A percentile compares a stretch with the other conserved stretches of the same genome.
Evolutionary conservation across 2,329 filamentous ascomycete genomes (phyloP).

Genomic region (Coniochaeta hoffmannii): DNA sequence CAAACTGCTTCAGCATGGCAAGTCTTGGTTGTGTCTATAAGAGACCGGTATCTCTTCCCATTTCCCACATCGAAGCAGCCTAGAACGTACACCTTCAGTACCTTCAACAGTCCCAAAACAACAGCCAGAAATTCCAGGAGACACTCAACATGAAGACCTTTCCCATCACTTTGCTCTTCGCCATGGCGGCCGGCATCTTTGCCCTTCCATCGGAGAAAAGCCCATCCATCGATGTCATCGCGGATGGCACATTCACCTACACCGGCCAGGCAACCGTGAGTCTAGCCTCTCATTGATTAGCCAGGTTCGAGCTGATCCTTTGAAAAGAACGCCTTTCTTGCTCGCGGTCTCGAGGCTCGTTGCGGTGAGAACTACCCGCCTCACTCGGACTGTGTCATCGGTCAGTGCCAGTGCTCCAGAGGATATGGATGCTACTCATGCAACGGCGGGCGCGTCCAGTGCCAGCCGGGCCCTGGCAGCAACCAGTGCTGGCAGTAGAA

Average conservation of each 20-base stretch:
- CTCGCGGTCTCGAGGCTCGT: conserved; percentile 5
- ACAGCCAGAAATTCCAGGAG: neutral
- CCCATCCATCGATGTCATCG: neutral
- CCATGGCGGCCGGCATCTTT: neutral
- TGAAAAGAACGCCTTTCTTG: neutral
- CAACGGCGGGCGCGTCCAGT: conserved; percentile 5
- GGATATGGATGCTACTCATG: conserved; percentile 6
- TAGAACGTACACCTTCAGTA: neutral
- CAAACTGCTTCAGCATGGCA: no score
- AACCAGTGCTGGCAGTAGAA: neutral
- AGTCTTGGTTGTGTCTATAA: no score
- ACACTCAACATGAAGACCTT: neutral
- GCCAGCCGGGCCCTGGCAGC: conserved; percentile 5
- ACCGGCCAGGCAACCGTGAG: conserved; percentile 1
- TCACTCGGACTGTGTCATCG: conserved; percentile 4
- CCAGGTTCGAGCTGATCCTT: no score
- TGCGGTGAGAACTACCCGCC: conserved; percentile 4
- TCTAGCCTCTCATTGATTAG: no score
- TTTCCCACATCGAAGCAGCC: no score
- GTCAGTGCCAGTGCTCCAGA: conserved; percentile 5
- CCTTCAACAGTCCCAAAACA: neutral
- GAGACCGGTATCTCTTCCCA: no score
- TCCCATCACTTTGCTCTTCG: neutral
- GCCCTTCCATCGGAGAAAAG: neutral
- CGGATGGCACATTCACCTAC: neutral